A percentile compares a stretch with the other conserved stretches of the same genome.
phyloP scores from a whole-genome alignment of 306 rosid species.

The Parietaria judaica region DNA sequence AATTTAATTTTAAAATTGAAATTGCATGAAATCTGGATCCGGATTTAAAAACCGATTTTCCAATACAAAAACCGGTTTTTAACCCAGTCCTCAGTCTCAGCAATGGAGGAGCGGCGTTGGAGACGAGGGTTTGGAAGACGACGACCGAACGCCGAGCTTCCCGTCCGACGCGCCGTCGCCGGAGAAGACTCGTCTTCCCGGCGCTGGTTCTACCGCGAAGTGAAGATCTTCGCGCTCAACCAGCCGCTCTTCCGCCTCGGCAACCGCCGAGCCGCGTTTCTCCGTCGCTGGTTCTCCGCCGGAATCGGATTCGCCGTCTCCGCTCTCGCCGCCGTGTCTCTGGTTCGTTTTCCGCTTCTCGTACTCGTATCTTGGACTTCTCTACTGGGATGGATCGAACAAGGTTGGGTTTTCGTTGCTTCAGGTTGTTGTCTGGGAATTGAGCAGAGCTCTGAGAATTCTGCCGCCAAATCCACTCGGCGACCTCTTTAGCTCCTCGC shows the following conservation, averaged over 20 bases:
- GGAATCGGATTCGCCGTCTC: slow-evolving; percentile 4
- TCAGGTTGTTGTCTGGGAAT: slow-evolving; percentile 57
- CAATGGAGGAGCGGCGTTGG: not conserved
- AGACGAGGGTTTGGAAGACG: not conserved
- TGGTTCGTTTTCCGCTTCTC: not conserved
- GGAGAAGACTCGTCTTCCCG: not conserved
- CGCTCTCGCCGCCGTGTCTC: slow-evolving; percentile 1
- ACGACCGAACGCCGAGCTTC: not conserved
- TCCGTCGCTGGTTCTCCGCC: slow-evolving; percentile 47
- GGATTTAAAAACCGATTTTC: too few relatives aligned
- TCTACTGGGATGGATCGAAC: not conserved
- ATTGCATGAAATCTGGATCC: too few relatives aligned
- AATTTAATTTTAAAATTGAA: too few relatives aligned
- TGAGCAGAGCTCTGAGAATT: slow-evolving; percentile 39
- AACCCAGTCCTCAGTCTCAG: too few relatives aligned
- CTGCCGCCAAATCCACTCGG: slow-evolving; percentile 18
- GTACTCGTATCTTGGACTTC: not conserved
- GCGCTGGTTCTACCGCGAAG: slow-evolving; percentile 34
- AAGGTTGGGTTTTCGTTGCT: not conserved
- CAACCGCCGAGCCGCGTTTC: slow-evolving; percentile 33
- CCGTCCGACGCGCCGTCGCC: not conserved
- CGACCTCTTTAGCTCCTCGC: slow-evolving; percentile 17
- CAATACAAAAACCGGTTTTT: too few relatives aligned
- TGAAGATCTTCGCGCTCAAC: slow-evolving; percentile 43
- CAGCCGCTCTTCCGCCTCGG: slow-evolving; percentile 45